Evolutionary conservation across 108 stramenopile genomes (phyloP), one percentile per base, ranked within the genome.

Genomic region (Nitzschia palea): DNA sequence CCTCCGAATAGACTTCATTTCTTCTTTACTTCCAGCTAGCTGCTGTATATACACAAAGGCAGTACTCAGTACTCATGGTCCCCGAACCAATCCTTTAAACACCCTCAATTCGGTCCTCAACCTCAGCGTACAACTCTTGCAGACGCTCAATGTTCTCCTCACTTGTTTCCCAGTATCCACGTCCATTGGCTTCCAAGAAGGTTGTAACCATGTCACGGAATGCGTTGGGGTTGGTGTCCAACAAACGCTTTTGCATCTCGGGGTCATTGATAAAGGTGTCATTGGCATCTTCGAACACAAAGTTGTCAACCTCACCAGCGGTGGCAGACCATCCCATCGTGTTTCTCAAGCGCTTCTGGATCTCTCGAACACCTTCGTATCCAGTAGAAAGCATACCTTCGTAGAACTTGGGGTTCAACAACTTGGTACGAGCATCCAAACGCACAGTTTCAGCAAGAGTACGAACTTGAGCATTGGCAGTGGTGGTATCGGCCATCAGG

Each of bases 251-350:
- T 73, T 95, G 93, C 97, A 97, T 97, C 65, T 95, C 95, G 44
- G 88, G 80, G 71, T 97, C 97, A 34, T 96, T 85, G 79, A 97
- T 97, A 82, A 96, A 96, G 34, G 86, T 85, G 76, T 81, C 77
- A 82, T 97, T 97, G 57, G 97, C 97, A 79, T 97, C 97, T 70
- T 97, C 97, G 67, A 95, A 97, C 63, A 97, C 95, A 72, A 97
- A 97, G 90, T 97, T 97, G 75, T 97, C 97, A 22, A 97, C 96
- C 70, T 97, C 97, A 29, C 96, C 97, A 47, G 96, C 95, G 45
- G 97, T 97, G 23, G 97, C 97, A 32, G 94, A 94, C 97, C 97
- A 97, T 56, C 97, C 97, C 91, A 97, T 94, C 55, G 97, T 97
- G 77, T 97, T 97, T 26, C 96, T 85, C 36, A 97, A 91, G 65